Percentiles rank a stretch among this genome's conserved stretches.
Conservation (phyloP, 768 basidiomycete species). For the Pholiota microspora region DNA sequence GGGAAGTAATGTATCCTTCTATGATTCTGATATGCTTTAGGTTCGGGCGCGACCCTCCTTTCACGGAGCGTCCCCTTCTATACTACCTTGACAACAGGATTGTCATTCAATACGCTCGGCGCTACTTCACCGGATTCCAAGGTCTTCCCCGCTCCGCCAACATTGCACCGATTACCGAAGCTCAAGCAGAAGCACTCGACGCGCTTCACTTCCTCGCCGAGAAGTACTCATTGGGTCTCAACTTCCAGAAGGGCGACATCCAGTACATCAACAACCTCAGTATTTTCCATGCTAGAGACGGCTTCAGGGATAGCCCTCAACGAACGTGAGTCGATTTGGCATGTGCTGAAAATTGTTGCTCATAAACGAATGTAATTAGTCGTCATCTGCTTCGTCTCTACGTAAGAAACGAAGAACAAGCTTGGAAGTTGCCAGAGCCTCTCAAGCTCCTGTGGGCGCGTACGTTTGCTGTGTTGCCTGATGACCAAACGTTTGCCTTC, state of each 20-base stretch:
- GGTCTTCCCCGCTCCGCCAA: constrained; percentile 31
- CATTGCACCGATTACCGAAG: constrained; percentile 46
- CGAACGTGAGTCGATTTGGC: constrained; percentile 31
- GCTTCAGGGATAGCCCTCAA: constrained; percentile 35
- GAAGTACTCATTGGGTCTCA: constrained; percentile 39
- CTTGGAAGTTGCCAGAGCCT: constrained; percentile 35
- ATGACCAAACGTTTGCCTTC: constrained; percentile 34
- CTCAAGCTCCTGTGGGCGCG: constrained; percentile 34
- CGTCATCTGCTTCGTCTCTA: constrained; percentile 39
- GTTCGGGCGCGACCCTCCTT: constrained; percentile 36
- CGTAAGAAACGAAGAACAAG: constrained; percentile 38
- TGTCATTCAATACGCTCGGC: constrained; percentile 46
- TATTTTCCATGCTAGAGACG: constrained; percentile 45
- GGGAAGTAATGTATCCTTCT: background rate
- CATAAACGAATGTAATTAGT: constrained; percentile 15
- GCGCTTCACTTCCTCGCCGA: constrained; percentile 43
- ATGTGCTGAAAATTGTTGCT: background rate
- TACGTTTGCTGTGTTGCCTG: constrained; percentile 31
- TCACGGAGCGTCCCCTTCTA: constrained; percentile 35
- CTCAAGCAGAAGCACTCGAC: constrained; percentile 48
- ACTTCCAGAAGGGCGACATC: constrained; percentile 48
- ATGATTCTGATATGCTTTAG: constrained; percentile 19
- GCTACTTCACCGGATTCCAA: constrained; percentile 40
- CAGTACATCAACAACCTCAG: constrained; percentile 49
- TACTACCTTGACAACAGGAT: constrained; percentile 37